Percentiles rank a stretch among this genome's conserved stretches.
phyloP scores from a whole-genome alignment of 192 early-diverging fungal species.

The Podila verticillata region DNA sequence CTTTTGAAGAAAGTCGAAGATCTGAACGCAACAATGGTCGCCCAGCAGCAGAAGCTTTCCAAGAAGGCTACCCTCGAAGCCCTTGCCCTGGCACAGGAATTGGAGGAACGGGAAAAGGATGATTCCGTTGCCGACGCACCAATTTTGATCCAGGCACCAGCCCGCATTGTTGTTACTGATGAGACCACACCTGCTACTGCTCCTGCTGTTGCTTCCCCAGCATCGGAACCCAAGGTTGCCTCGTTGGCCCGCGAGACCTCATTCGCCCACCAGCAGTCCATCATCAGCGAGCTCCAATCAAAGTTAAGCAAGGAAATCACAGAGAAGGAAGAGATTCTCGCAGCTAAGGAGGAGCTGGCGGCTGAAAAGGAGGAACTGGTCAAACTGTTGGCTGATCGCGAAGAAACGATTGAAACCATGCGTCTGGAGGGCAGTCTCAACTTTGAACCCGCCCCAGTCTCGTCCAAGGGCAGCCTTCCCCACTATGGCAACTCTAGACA shows the following conservation, averaged over 20 bases:
- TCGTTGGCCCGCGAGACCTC: conserved; percentile 48
- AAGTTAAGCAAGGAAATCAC: conserved; percentile 44
- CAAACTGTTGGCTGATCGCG: conserved; percentile 62
- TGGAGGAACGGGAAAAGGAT: conserved; percentile 16
- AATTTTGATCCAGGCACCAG: conserved; percentile 27
- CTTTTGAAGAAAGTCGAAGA: conserved; percentile 67
- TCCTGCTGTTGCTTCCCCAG: not conserved
- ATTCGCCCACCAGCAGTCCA: conserved; percentile 42
- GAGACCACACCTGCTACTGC: conserved; percentile 7
- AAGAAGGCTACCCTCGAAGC: conserved; percentile 45
- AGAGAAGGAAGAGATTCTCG: conserved; percentile 41
- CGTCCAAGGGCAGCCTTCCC: conserved; percentile 11
- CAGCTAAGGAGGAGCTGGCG: conserved; percentile 48
- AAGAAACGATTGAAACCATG: conserved; percentile 66
- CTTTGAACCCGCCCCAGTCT: conserved; percentile 17
- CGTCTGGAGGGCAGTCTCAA: conserved; percentile 52
- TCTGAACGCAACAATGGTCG: conserved; percentile 56
- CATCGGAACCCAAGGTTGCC: conserved; percentile 24
- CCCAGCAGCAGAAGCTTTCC: conserved; percentile 48
- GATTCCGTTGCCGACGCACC: conserved; percentile 9
- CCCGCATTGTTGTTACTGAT: not conserved
- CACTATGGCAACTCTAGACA: conserved; percentile 1
- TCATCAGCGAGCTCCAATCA: conserved; percentile 41
- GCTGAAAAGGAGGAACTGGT: conserved; percentile 57
- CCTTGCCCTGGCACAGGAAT: conserved; percentile 32